These are phyloP conservation scores for Circinella umbellata DNA, from an alignment of 371 early-diverging fungal genomes.

Conservation along the genomic window DNA sequence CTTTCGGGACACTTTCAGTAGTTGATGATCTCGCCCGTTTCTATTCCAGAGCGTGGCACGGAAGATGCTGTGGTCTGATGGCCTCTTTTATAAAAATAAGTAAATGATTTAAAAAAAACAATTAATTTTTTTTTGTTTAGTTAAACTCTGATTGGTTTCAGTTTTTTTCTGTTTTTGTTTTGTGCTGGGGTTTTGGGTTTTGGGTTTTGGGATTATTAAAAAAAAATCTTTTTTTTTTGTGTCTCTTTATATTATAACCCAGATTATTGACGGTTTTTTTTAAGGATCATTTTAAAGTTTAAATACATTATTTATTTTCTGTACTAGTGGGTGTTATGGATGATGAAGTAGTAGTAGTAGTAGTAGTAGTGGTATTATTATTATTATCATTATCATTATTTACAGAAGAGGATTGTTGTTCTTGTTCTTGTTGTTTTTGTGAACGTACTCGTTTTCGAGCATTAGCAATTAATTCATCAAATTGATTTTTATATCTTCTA, in stretches of 20 bases:
- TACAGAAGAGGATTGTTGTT: background rate
- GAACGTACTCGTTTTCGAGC: conserved; percentile 10
- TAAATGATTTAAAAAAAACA: conserved; percentile 28
- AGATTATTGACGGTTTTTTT: too few species aligned
- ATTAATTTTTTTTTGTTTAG: background rate
- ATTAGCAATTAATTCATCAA: conserved; percentile 15
- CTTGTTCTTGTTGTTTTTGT: background rate
- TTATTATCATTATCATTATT: background rate
- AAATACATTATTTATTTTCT: background rate
- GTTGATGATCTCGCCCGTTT: conserved; percentile 49
- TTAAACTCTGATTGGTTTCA: too few species aligned
- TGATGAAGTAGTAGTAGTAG: background rate
- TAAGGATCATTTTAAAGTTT: too few species aligned
- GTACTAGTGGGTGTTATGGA: background rate
- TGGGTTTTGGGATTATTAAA: too few species aligned
- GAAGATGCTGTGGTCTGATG: conserved; percentile 48
- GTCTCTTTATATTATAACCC: too few species aligned
- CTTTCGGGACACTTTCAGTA: conserved; percentile 28
- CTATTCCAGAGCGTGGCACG: conserved; percentile 46
- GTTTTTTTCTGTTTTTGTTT: too few species aligned
- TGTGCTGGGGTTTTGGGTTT: too few species aligned
- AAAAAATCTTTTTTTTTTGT: too few species aligned
- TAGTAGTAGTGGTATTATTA: background rate
- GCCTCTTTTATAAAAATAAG: conserved; percentile 27
- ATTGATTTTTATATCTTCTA: conserved; percentile 22